phyloP scores from a whole-genome alignment of 1,284 basidiomycete genomes.

The Wallemia hederae region DNA sequence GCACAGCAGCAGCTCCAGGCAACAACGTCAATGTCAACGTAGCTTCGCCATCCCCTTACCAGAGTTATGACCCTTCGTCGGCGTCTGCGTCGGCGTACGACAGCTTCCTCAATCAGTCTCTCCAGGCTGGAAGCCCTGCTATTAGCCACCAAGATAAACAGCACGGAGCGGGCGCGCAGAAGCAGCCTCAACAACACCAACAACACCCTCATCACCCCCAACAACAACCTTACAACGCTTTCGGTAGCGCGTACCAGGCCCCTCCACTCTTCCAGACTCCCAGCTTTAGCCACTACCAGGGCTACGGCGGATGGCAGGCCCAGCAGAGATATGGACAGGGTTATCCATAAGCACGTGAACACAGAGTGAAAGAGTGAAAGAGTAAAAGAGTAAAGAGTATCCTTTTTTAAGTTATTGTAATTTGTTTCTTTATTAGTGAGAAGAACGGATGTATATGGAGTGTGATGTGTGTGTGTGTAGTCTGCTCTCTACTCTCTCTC shows the following conservation, averaged over 20 bases:
- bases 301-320: not conserved
- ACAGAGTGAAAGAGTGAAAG: no score
- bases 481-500: no score
- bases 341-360: not conserved
- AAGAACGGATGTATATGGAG: no score
- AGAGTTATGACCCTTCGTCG: not conserved
- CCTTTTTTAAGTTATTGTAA: no score
- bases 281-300: not conserved
- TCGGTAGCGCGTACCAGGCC: not conserved
- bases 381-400: no score
- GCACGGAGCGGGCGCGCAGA: no score
- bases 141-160: not conserved
- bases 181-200: not conserved
- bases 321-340: conserved; percentile 1
- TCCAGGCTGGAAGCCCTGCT: not conserved
- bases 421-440: no score
- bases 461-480: no score
- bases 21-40: no score
- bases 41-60: not conserved
- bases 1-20: not conserved
- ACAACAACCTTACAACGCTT: not conserved
- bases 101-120: not conserved
- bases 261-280: not conserved
- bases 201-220: not conserved
- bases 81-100: not conserved